Percentiles rank a stretch among this genome's conserved stretches.
Evolutionary conservation across 2,329 filamentous ascomycete species (phyloP).

Genomic region (Sclerotiophoma versabilis): DNA sequence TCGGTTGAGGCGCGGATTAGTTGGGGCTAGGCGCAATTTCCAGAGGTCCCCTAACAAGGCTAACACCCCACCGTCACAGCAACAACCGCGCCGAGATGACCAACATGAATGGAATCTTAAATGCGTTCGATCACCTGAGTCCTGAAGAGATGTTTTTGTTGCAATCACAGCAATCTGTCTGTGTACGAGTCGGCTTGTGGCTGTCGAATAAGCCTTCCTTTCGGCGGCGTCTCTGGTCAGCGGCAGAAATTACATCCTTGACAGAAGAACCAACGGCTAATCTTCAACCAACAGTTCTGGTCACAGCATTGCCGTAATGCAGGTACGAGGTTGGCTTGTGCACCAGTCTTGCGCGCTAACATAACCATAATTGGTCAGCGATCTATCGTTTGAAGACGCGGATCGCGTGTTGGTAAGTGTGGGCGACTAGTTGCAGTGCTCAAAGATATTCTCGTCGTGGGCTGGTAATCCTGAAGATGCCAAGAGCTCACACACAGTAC

Average conservation of each 20-base stretch:
- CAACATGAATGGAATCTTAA: neutral
- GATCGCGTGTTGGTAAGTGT: constrained; percentile 19
- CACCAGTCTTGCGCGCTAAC: constrained; percentile 20
- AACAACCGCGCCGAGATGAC: constrained; percentile 1
- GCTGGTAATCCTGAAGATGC: neutral
- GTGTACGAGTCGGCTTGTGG: neutral
- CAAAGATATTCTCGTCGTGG: constrained; percentile 14
- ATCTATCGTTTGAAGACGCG: constrained; percentile 23
- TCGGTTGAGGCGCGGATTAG: constrained; percentile 15
- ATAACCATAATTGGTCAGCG: constrained; percentile 26
- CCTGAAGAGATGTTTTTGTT: neutral
- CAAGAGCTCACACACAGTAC: neutral
- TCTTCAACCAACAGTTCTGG: constrained; percentile 14
- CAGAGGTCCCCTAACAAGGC: constrained; percentile 6
- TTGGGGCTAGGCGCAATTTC: constrained; percentile 17
- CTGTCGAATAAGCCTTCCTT: neutral
- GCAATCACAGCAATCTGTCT: neutral
- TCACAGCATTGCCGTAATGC: constrained; percentile 25
- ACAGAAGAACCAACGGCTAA: constrained; percentile 25
- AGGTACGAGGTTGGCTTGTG: constrained; percentile 31
- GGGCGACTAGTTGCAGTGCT: constrained; percentile 24
- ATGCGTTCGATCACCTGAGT: neutral
- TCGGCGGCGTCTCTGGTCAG: constrained; percentile 5
- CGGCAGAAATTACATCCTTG: constrained; percentile 10
- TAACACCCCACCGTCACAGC: constrained; percentile 2